Base-by-base conservation (phyloP, 345 rosid genomes). In the Geranium rotundifolium region DNA sequence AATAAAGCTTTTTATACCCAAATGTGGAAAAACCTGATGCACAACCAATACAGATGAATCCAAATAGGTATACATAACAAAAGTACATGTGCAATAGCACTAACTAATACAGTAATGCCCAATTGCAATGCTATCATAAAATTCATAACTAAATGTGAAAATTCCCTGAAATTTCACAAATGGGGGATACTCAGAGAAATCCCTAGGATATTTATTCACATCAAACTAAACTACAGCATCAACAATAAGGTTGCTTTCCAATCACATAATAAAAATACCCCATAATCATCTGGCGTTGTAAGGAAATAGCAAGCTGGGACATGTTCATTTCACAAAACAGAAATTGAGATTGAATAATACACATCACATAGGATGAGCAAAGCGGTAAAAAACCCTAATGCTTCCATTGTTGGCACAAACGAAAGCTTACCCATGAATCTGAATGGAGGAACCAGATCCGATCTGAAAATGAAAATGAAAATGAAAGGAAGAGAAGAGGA, bases 11-110 rank as follows among this genome's bases (percentile, higher is more conserved):
- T 75, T 70, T 62, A 80, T 74, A 70, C 73, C 73, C 76, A 82
- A 84, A 58, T 76, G 78, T 68, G 17, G 69, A 29, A 67, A 69
- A 77, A 82, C 86, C 98, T 89, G 79, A 66, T 19, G 54, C 41
- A 34, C 3, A 8, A 34, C 1, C 6, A 4, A 8, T 8, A 34
- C 52, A 46, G 52, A 46, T 46, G 1, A 46, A 46, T 46, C 52
- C 52, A 12, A 46, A 9, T 7, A 46, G 16, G 14, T 12, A 46
- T 46, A 46, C 0, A 46, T 46, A 46, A 7, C 13, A 46, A 46
- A 7, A 7, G 52, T 3, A 0, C 3, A 14, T 46, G 3, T 7
- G 52, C 12, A 46, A 7, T 12, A 46, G 16, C 1, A 3, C 8
- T 10, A 3, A 3, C 8, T 10, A 46, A 34, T 34, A 4, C 2